Percentiles rank a stretch among this genome's conserved stretches.
Evolutionary conservation across 2,329 filamentous ascomycete genomes (phyloP).

Genomic region (Fusarium marasasianum): DNA sequence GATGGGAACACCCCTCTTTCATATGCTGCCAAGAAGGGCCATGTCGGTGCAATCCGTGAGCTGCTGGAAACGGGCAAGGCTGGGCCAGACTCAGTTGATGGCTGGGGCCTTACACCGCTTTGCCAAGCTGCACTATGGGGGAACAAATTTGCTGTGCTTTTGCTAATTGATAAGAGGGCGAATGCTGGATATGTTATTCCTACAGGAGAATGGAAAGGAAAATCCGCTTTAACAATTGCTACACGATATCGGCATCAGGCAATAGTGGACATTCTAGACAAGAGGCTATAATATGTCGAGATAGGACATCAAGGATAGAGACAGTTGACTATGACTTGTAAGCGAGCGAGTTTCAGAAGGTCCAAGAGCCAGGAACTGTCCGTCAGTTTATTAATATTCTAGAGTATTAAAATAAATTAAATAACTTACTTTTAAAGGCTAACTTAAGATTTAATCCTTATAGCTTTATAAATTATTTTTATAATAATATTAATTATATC

Average conservation of each 20-base stretch:
- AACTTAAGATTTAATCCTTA: no score
- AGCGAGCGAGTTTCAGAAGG: no score
- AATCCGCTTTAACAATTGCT: background rate
- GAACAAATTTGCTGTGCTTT: accelerated
- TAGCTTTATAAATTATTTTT: no score
- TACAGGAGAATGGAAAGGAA: background rate
- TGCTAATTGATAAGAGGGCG: accelerated
- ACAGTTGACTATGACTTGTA: background rate
- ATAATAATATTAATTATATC: no score
- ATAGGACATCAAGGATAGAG: background rate
- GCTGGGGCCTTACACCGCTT: background rate
- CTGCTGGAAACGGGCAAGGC: background rate
- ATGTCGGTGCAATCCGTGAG: background rate
- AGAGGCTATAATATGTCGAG: accelerated
- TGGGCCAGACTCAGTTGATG: accelerated
- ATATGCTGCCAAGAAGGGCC: background rate
- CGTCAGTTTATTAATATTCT: no score
- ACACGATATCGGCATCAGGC: no score
- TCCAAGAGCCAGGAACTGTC: no score
- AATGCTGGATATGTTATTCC: background rate
- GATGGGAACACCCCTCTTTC: background rate
- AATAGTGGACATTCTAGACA: background rate
- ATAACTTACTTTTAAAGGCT: no score
- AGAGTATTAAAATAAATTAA: no score
- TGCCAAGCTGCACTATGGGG: background rate